Base-by-base conservation (phyloP, 2,329 filamentous ascomycete species). In the Seiridium unicorne region DNA sequence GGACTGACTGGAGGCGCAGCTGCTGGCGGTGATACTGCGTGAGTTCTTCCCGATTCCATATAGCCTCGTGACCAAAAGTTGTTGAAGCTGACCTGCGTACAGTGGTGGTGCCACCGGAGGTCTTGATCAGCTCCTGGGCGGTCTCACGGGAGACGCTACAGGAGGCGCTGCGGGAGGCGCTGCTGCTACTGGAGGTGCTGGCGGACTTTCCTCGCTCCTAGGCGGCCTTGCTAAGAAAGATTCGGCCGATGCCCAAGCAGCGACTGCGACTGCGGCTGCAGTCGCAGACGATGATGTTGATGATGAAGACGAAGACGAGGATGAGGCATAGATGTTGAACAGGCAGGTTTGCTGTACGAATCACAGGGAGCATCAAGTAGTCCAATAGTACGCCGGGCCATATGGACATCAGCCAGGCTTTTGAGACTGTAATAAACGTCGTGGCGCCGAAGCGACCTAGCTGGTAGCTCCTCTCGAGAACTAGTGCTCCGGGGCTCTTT, bases 61-160 rank as follows among this genome's bases (percentile, higher is more conserved):
- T 11, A 6, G 26, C 13, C 26, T 10, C 47, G 40, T 40, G 34
- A 32, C 18, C 18, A 18, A n/a, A 31, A 26, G 18, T 11, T 44
- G n/a, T 38, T 32, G 51, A 44, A 6, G 9, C 6, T 35, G 8
- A 42, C 35, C 51, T 18, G n/a, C 44, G 46, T 34, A 38, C 35
- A 59, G 49, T 26, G 54, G 40, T n/a, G 54, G 54, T 40, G 54
- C 54, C 46, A 46, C 54, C 5, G 59, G 59, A 18, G 59, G 54
- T 13, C 32, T 60, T 4, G 59, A 57, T 18, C 54, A 57, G 47
- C 48, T 60, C 26, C 38, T 61, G 5, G 59, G 55, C 36, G 55
- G 59, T 11, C 18, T 55, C 18, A 58, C 55, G n/a, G 59, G 59
- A n/a, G 59, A 46, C 40, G 40, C 55, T 8, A 35, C 44, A 35